Evolutionary conservation across 2,329 filamentous ascomycete species (phyloP), one percentile per base, ranked within the genome.

Genomic region (Alternaria rosae): DNA sequence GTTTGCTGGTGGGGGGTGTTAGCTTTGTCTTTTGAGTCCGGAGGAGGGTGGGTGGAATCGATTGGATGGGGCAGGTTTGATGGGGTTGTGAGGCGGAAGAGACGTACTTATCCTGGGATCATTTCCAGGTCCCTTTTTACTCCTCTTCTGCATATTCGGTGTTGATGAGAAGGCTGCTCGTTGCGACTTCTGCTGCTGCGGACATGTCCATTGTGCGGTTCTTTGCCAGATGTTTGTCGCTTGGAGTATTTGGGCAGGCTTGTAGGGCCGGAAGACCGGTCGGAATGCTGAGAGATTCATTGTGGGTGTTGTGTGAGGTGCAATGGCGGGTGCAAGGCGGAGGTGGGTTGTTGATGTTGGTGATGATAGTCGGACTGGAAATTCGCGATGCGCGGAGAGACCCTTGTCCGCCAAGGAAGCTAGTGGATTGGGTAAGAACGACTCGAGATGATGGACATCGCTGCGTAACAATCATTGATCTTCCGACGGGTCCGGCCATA

Each of bases 101-200:
- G 42, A 72, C 75, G 57, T 73, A 78, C 76, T 77, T 54, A 78
- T 73, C 50, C 76, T 56, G 1, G 76, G 74, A 62, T 78, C 76
- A 28, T 66, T 70, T 4, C 65, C 63, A 1, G 57, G 59, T 3
- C 61, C 64, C 13, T 73, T 73, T 32, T 71, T 74, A 11, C 58
- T 63, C 2, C 76, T 54, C 62, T 76, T 76, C 54, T 73, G 65
- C 30, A 77, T 35, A 8, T 56, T 66, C 8, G 71, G 53, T 45
- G 76, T 78, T 3, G 76, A 70, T 45, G 76, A 77, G 66, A 78
- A 78, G 45, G 62, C 48, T 1, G 71, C 70, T 61, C 15, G 28
- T 7, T 30, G 51, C 11, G 32, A 17, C n/a, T 56, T 28, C 11
- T 30, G 53, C 26, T 51, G 63, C 17, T 62, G 60, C 9, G n/a